Base-by-base conservation (phyloP, 1,284 basidiomycete genomes). In the Pascua guehoae region DNA sequence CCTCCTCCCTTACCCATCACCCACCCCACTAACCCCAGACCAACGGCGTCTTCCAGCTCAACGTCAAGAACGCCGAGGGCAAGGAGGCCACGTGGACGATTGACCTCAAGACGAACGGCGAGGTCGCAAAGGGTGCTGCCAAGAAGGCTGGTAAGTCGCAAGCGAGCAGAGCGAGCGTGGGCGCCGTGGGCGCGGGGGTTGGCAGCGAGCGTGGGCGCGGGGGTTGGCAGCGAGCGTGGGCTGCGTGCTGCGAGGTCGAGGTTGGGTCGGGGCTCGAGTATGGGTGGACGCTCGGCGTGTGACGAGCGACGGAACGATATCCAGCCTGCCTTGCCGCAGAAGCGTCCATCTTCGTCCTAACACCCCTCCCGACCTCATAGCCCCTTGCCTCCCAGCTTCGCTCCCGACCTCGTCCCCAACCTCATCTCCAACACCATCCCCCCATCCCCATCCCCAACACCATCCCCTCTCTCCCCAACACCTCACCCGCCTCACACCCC, bases 1-100 rank as follows among this genome's bases (percentile, higher is more conserved):
- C 41, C 24, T 3, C 24, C 24, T 4, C 24, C 7, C 24, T 7
- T 32, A 32, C 24, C 15, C 7, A 41, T n/a, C 14, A 4, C 16
- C 12, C 1, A 12, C 16, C 18, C 39, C 43, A 45, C 61, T 51
- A 45, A 57, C 42, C 5, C 49, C 65, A 95, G 92, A 91, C 88
- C 60, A 93, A 91, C 73, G 91, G 89, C 65, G 84, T 94, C 75
- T 95, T 97, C 76, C 88, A 95, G 79, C 81, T 97, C 61, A 85
- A 86, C 63, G 84, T 96, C 68, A 86, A 88, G 78, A 92, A 93
- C 73, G 79, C 76, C 16, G 82, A 82, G 40, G 89, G 88, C 66
- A 82, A 89, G 75, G 86, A 88, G 71, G 89, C 81, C 48, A 81
- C 82, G 47, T 94, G 90, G 89, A 68, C 72, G n/a, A 91, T 98